Evolutionary conservation across 768 basidiomycete genomes (phyloP), one percentile per base, ranked within the genome.

Genomic region (Boletus sp.): DNA sequence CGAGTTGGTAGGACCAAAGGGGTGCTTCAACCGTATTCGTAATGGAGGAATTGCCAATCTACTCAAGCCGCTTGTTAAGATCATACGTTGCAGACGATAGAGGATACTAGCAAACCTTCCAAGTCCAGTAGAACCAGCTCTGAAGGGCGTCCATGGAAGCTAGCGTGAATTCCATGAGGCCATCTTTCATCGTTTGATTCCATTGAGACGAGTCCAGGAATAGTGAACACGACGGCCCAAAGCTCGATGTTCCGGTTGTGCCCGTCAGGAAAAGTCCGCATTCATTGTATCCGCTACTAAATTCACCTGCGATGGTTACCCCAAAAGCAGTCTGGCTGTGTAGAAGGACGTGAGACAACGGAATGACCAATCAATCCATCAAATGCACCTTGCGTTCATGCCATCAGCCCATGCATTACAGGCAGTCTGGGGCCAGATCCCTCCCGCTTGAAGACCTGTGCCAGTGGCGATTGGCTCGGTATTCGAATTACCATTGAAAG

Each of bases 51-150:
- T 80, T 81, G 52, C 85, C 87, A 50, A 90, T 82, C 77, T 78
- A 60, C 28, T 24, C 35, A 39, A 36, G n/a, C 6, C 32, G 14
- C n/a, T 33, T 32, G 8, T 58, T 36, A 63, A 58, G 28, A 55
- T 46, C 6, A 36, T 28, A 30, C 10, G 5, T 32, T 15, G 15
- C 2, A 37, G 18, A 49, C 14, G 39, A n/a, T 9, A 14, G 29
- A 29, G 18, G 59, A 64, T 36, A 9, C 20, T 12, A 20, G 5
- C 52, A 44, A 45, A 80, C 80, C 79, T 87, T 89, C 89, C 88
- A 89, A 8, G 86, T 89, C 89, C 88, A 90, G 78, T 81, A 90
- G 74, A 85, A 89, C 77, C 77, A 87, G 65, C 87, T 79, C 61
- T 81, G 78, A 58, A 86, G 73, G 2, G 85, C 82, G 57, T 89